These are phyloP conservation scores for Taphrina communis DNA, from an alignment of 1,139 yeast genomes.

Conservation along the genomic window DNA sequence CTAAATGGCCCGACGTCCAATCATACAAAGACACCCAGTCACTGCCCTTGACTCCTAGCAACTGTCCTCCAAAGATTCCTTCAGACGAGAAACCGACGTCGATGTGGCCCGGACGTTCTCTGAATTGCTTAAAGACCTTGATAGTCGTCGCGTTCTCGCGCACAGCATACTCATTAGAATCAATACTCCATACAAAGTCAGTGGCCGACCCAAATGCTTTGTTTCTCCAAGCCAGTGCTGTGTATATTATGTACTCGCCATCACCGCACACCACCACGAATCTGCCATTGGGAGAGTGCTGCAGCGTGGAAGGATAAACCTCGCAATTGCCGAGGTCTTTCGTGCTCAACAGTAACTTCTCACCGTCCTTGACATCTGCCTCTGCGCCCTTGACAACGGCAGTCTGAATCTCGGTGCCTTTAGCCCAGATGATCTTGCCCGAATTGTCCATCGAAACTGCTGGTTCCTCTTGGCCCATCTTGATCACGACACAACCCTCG, in stretches of 20 bases:
- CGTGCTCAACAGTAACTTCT: slow-evolving; percentile 70
- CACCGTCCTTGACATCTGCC: slow-evolving; percentile 69
- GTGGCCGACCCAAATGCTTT: slow-evolving; percentile 88
- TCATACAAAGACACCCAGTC: slow-evolving; percentile 87
- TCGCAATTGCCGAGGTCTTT: slow-evolving; percentile 93
- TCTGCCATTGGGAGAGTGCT: slow-evolving; percentile 96
- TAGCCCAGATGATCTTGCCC: slow-evolving; percentile 89
- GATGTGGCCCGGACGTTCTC: slow-evolving; percentile 71
- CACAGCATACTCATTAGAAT: slow-evolving; percentile 83
- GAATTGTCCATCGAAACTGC: slow-evolving; percentile 89
- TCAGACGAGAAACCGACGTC: slow-evolving; percentile 68
- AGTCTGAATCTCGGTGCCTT: slow-evolving; percentile 86
- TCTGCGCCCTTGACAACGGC: slow-evolving; percentile 71
- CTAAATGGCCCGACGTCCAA: slow-evolving; percentile 86
- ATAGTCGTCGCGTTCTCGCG: slow-evolving; percentile 72
- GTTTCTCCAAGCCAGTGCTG: slow-evolving; percentile 98
- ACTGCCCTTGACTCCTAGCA: slow-evolving; percentile 72
- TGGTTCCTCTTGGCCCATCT: slow-evolving; percentile 93
- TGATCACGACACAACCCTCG: slow-evolving; percentile 84
- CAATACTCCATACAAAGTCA: slow-evolving; percentile 95
- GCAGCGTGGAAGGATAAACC: slow-evolving; percentile 82
- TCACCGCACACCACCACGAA: slow-evolving; percentile 96
- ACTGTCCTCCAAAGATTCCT: slow-evolving; percentile 82
- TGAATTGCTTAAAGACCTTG: slow-evolving; percentile 79
- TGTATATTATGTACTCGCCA: slow-evolving; percentile 94